Conservation (phyloP, 169 alveolate species). For the Plasmodium chabaudi region DNA sequence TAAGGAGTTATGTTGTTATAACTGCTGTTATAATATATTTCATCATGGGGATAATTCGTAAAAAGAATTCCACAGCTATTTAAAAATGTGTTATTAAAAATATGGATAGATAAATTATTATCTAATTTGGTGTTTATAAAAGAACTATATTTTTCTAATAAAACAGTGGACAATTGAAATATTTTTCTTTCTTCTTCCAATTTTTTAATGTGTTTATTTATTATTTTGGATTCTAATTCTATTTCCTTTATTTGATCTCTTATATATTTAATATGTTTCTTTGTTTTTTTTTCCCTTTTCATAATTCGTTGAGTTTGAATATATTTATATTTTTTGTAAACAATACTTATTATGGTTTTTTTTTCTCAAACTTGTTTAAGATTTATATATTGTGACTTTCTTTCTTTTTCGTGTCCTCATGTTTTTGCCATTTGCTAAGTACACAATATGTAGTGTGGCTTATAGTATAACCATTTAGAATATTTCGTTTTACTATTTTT, state of each 20-base stretch:
- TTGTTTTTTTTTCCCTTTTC: constrained; percentile 12
- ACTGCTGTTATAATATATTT: neutral
- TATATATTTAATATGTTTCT: neutral
- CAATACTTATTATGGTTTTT: too few relatives aligned
- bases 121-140: constrained; percentile 10
- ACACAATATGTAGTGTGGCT: too few relatives aligned
- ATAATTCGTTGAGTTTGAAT: neutral
- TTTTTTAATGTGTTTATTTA: constrained; percentile 28
- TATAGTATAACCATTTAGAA: too few relatives aligned
- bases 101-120: neutral
- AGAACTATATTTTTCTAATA: constrained; percentile 26
- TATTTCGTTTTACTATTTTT: too few relatives aligned
- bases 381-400: too few relatives aligned
- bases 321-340: neutral
- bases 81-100: constrained; percentile 10
- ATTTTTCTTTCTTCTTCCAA: constrained; percentile 29
- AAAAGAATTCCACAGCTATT: constrained; percentile 54
- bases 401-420: too few relatives aligned
- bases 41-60: constrained; percentile 7
- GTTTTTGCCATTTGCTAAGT: too few relatives aligned
- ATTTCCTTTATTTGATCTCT: constrained; percentile 18
- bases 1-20: neutral
- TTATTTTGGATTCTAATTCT: constrained; percentile 20
- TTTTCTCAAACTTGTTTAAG: too few relatives aligned
- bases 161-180: constrained; percentile 34